phyloP scores from a whole-genome alignment of 1,284 basidiomycete species.

The Ustanciosporium gigantosporum region DNA sequence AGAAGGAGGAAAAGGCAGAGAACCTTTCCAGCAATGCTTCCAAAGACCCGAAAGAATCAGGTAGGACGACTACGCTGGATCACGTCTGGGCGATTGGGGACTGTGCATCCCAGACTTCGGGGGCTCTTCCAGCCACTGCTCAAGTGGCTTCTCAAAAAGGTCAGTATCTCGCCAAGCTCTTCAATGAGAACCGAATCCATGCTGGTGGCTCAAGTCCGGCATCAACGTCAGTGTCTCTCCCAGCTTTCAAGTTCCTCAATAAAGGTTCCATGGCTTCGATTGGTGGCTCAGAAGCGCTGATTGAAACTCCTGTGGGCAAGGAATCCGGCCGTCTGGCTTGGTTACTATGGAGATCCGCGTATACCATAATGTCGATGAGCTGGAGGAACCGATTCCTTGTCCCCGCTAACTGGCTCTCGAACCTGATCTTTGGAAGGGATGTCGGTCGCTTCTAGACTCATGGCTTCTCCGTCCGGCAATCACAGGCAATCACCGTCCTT shows the following conservation, averaged over 20 bases:
- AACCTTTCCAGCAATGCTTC: neutral
- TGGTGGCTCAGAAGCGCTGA: constrained; percentile 69
- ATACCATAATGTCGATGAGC: constrained; percentile 75
- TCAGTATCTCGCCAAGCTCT: constrained; percentile 36
- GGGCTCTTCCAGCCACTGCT: constrained; percentile 58
- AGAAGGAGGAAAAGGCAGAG: neutral
- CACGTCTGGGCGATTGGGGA: constrained; percentile 69
- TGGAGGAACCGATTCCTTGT: constrained; percentile 69
- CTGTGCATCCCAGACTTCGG: constrained; percentile 68
- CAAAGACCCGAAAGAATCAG: neutral
- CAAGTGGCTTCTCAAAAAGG: constrained; percentile 61
- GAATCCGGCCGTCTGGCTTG: constrained; percentile 68
- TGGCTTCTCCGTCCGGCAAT: neutral
- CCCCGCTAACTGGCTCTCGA: constrained; percentile 57
- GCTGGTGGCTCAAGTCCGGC: too few species aligned
- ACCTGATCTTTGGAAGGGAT: constrained; percentile 76
- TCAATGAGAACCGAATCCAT: constrained; percentile 23
- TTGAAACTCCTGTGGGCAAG: constrained; percentile 43
- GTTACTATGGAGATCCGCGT: constrained; percentile 78
- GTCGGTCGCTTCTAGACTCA: constrained; percentile 70
- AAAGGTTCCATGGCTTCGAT: constrained; percentile 78
- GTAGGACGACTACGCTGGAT: neutral
- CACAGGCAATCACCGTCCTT: too few species aligned
- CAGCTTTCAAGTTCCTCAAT: constrained; percentile 71
- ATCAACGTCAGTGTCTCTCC: too few species aligned